These are phyloP conservation scores for Cladophialophora exuberans DNA, from an alignment of 2,329 filamentous ascomycete species.

Conservation along the genomic window DNA sequence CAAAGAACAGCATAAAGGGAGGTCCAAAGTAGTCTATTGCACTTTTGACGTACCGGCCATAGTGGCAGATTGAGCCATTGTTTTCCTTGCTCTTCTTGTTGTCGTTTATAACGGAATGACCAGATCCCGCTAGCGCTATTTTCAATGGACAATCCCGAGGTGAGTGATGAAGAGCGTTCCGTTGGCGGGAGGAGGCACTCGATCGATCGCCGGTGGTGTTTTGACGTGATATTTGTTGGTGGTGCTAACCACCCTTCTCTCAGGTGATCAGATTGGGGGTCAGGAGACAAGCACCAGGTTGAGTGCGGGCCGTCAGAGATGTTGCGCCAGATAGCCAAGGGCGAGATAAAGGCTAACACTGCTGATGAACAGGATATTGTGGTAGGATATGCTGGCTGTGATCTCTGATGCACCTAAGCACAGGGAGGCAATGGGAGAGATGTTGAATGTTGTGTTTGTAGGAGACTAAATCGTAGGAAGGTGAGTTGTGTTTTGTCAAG, in stretches of 20 bases:
- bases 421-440: not conserved
- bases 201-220: no score
- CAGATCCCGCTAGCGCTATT: not conserved
- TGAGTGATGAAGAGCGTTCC: no score
- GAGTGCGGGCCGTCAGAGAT: not conserved
- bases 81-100: constrained; percentile 1
- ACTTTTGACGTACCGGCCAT: constrained; percentile 21
- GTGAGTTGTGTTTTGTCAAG: constrained; percentile 3
- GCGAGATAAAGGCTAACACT: constrained; percentile 9
- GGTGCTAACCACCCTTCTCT: not conserved
- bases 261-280: not conserved
- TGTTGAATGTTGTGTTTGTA: no score
- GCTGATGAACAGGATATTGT: constrained; percentile 11
- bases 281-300: constrained; percentile 12
- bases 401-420: not conserved
- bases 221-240: not conserved
- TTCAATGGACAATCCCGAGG: not conserved
- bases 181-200: no score
- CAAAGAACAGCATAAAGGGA: not conserved
- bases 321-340: constrained; percentile 16
- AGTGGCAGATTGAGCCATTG: constrained; percentile 26
- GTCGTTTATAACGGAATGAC: not conserved
- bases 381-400: constrained; percentile 16
- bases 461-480: constrained; percentile 1
- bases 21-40: not conserved